Percentiles rank a stretch among this genome's conserved stretches.
Evolutionary conservation across 345 rosid species (phyloP).

Genomic region (Psidium guajava): DNA sequence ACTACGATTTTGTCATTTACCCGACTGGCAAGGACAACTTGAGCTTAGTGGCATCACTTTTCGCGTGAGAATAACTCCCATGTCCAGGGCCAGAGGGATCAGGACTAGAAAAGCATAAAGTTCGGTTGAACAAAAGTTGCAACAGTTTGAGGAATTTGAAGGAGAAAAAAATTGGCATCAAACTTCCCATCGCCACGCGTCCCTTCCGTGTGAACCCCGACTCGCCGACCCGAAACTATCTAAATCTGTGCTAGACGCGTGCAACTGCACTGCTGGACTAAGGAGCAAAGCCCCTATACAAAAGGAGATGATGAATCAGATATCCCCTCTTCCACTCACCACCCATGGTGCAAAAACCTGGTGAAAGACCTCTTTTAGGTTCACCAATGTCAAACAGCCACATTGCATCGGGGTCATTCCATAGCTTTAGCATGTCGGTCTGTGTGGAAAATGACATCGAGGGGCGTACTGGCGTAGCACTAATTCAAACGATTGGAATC

Average conservation of each 20-base stretch:
- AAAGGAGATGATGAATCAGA: not conserved
- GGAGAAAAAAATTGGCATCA: not conserved
- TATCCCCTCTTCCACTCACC: not conserved
- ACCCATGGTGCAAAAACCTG: not conserved
- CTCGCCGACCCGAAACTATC: not conserved
- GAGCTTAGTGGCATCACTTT: not conserved
- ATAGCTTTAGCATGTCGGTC: not conserved
- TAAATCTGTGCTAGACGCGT: not conserved
- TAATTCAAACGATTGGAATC: not conserved
- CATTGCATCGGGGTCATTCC: not conserved
- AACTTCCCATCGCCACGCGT: not conserved
- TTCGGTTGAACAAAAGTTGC: not conserved
- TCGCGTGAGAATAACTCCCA: not conserved
- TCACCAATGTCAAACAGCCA: not conserved
- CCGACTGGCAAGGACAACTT: not conserved
- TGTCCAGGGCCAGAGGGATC: accelerated
- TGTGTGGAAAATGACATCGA: not conserved
- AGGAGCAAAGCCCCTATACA: not conserved
- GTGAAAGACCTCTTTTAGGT: not conserved
- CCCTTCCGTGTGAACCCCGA: not conserved
- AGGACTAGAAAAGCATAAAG: not conserved
- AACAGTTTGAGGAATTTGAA: not conserved
- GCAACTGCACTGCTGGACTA: not conserved
- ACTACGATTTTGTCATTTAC: not conserved
- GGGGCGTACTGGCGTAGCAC: not conserved